Conservation (phyloP, 495 filamentous ascomycete genomes). For the Penicillium antarcticum region DNA sequence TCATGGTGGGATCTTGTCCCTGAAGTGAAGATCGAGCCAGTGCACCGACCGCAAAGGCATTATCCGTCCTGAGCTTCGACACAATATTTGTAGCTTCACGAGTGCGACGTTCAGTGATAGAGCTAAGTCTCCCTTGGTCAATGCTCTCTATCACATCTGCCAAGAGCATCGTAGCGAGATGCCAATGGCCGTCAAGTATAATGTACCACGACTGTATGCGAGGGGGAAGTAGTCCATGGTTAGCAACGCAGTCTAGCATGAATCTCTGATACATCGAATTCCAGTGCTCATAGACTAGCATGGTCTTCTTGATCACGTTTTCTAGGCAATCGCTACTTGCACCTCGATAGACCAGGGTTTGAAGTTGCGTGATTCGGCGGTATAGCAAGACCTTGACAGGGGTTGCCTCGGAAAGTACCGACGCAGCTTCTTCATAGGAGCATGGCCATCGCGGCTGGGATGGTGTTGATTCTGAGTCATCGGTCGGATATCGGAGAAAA, state of each 20-base stretch:
- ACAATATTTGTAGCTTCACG: slow-evolving; percentile 26
- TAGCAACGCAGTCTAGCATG: slow-evolving; percentile 38
- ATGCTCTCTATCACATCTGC: slow-evolving; percentile 43
- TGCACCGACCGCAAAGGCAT: slow-evolving; percentile 32
- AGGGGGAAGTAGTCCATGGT: slow-evolving; percentile 37
- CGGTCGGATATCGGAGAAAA: slow-evolving; percentile 17
- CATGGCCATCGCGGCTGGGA: slow-evolving; percentile 39
- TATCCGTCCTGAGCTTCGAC: slow-evolving; percentile 25
- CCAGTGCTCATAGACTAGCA: slow-evolving; percentile 44
- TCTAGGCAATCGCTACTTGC: slow-evolving; percentile 26
- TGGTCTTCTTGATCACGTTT: slow-evolving; percentile 29
- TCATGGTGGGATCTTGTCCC: slow-evolving; percentile 8
- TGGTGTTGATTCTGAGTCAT: slow-evolving; percentile 8
- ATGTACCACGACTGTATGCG: slow-evolving; percentile 50
- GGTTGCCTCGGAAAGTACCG: slow-evolving; percentile 37
- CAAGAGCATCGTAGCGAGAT: slow-evolving; percentile 42
- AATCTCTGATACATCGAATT: slow-evolving; percentile 37
- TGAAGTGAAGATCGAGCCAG: slow-evolving; percentile 31
- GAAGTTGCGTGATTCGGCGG: slow-evolving; percentile 41
- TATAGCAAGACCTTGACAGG: slow-evolving; percentile 49
- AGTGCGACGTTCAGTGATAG: slow-evolving; percentile 17
- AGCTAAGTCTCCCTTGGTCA: slow-evolving; percentile 24
- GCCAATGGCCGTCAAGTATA: slow-evolving; percentile 45
- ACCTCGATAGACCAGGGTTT: slow-evolving; percentile 33
- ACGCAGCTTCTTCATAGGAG: slow-evolving; percentile 37